Conservation (phyloP, 192 early-diverging fungal species). For the Coemansia sp. region DNA sequence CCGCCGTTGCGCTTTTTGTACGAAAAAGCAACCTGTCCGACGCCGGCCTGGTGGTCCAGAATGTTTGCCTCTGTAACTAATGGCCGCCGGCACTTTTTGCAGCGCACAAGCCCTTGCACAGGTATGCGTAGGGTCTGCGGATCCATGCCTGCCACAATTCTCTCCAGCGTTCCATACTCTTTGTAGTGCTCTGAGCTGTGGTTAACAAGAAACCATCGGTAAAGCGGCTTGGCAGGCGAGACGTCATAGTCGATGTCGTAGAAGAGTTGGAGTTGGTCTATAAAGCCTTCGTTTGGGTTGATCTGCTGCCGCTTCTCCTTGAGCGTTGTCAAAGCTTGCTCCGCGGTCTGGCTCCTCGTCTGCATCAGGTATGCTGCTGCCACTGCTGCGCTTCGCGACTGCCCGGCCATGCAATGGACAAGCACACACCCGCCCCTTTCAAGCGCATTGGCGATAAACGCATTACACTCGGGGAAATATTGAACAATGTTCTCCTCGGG, state of each 20-base stretch:
- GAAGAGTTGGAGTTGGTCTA: constrained; percentile 63
- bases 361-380: constrained; percentile 71
- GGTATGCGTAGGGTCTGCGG: constrained; percentile 22
- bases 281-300: constrained; percentile 66
- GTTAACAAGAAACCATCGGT: constrained; percentile 66
- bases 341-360: constrained; percentile 38
- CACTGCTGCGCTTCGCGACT: constrained; percentile 68
- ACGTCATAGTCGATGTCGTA: constrained; percentile 62
- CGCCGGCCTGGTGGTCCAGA: constrained; percentile 66
- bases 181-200: constrained; percentile 59
- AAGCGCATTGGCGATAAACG: constrained; percentile 59
- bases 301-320: constrained; percentile 51
- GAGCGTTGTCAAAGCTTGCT: constrained; percentile 54
- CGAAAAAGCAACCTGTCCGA: constrained; percentile 70
- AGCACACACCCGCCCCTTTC: constrained; percentile 57
- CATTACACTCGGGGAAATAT: constrained; percentile 64
- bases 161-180: constrained; percentile 60
- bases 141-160: constrained; percentile 57
- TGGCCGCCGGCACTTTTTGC: constrained; percentile 64
- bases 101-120: constrained; percentile 36
- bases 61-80: constrained; percentile 65
- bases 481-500: constrained; percentile 67
- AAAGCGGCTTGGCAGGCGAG: constrained; percentile 54
- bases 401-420: constrained; percentile 71
- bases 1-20: constrained; percentile 71